phyloP scores from a whole-genome alignment of 352 stramenopile genomes.

The Blastocystis sp. region DNA sequence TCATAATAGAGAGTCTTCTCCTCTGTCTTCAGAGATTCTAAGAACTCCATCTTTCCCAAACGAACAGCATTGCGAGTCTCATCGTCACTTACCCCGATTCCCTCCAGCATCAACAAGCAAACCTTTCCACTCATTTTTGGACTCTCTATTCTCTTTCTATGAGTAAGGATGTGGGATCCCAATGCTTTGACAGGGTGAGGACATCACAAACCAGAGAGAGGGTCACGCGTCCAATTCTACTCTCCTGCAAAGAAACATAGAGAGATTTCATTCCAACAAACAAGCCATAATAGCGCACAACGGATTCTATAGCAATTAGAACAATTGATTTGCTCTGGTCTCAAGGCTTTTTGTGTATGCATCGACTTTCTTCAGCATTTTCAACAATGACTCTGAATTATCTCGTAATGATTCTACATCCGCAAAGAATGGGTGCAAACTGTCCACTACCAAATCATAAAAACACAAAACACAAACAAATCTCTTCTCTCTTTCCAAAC shows the following conservation, averaged over 20 bases:
- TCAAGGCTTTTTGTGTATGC: constrained; percentile 2
- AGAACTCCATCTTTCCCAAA: background rate
- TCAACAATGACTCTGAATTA: constrained; percentile 1
- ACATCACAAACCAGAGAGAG: too few relatives aligned
- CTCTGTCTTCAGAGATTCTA: constrained; percentile 2
- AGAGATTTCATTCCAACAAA: background rate
- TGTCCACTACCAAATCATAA: constrained; percentile 21
- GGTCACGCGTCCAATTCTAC: background rate
- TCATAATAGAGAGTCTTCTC: constrained; percentile 25
- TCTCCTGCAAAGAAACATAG: background rate
- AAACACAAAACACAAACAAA: background rate
- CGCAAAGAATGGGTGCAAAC: background rate
- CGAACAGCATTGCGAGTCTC: background rate
- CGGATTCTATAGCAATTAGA: background rate
- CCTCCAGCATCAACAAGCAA: constrained; percentile 31
- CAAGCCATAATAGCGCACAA: background rate
- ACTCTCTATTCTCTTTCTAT: background rate
- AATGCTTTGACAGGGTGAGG: too few relatives aligned
- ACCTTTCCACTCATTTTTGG: background rate
- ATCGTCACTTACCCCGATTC: background rate
- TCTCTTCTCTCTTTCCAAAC: background rate
- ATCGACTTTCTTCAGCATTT: constrained; percentile 21
- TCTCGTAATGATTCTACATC: constrained; percentile 1
- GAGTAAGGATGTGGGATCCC: background rate
- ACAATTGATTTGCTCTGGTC: background rate